phyloP scores from a whole-genome alignment of 495 filamentous ascomycete genomes.

The Clohesyomyces aquaticus region DNA sequence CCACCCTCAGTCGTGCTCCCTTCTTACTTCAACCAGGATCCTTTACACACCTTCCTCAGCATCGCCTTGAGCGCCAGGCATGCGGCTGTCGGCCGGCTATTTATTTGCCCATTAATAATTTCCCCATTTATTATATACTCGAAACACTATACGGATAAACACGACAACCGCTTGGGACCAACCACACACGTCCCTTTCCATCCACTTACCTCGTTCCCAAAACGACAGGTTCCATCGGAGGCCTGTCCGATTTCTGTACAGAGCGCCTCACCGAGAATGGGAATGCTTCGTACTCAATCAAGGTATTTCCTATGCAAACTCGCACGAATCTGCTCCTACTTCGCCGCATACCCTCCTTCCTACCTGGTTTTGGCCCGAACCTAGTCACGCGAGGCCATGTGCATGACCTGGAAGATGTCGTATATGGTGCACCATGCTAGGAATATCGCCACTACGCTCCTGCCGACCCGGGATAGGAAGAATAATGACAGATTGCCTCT shows the following conservation, averaged over 20 bases:
- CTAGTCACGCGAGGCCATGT: constrained; percentile 32
- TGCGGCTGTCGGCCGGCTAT: constrained; percentile 30
- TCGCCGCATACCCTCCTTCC: constrained; percentile 24
- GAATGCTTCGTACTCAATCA: constrained; percentile 31
- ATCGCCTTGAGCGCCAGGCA: constrained; percentile 16
- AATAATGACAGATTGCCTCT: constrained; percentile 33
- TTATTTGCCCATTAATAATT: constrained; percentile 20
- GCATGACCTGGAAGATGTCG: constrained; percentile 32
- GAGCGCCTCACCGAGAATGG: background rate
- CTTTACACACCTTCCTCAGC: background rate
- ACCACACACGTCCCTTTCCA: constrained; percentile 11
- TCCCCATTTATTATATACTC: constrained; percentile 35
- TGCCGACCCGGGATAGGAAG: constrained; percentile 30
- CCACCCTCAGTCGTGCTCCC: background rate
- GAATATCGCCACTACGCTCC: constrained; percentile 29
- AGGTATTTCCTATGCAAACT: background rate
- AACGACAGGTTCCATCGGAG: constrained; percentile 17
- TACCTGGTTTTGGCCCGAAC: constrained; percentile 26
- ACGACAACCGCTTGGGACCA: constrained; percentile 18
- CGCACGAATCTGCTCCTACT: constrained; percentile 5
- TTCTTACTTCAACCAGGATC: background rate
- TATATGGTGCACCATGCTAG: constrained; percentile 31
- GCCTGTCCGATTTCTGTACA: constrained; percentile 18
- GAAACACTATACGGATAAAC: constrained; percentile 35
- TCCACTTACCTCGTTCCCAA: constrained; percentile 20